Conservation (phyloP, 2,329 filamentous ascomycete genomes). For the Diaporthe ilicicola region DNA sequence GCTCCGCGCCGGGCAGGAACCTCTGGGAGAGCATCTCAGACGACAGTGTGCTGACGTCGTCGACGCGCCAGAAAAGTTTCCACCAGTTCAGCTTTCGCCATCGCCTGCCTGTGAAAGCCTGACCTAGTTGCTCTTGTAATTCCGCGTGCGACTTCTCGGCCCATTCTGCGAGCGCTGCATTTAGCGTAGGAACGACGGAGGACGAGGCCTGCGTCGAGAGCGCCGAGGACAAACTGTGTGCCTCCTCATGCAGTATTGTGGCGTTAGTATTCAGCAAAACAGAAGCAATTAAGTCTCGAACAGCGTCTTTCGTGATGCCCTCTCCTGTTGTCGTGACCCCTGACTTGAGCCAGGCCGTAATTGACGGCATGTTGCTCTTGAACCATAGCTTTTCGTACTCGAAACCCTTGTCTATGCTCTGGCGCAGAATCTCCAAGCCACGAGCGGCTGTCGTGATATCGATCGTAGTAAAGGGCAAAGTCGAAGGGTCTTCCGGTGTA, state of each 20-base stretch:
- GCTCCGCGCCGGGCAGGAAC: slow-evolving; percentile 83
- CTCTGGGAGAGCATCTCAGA: slow-evolving; percentile 78
- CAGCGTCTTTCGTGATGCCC: slow-evolving; percentile 67
- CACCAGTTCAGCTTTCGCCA: slow-evolving; percentile 91
- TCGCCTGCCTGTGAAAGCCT: slow-evolving; percentile 76
- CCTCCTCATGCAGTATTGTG: slow-evolving; percentile 60
- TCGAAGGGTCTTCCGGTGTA: slow-evolving; percentile 44
- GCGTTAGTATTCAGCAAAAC: slow-evolving; percentile 65
- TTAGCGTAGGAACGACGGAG: slow-evolving; percentile 58
- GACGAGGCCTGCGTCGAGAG: slow-evolving; percentile 44
- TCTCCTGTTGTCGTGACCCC: slow-evolving; percentile 51
- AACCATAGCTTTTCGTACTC: slow-evolving; percentile 80
- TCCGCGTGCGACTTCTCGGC: slow-evolving; percentile 84
- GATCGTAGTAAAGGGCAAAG: slow-evolving; percentile 62
- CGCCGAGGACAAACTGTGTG: slow-evolving; percentile 45
- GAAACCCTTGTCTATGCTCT: slow-evolving; percentile 74
- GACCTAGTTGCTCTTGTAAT: slow-evolving; percentile 79
- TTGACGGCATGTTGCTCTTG: slow-evolving; percentile 71
- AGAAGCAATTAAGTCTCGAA: slow-evolving; percentile 73
- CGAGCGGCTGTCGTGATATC: slow-evolving; percentile 70
- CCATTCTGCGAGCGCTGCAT: slow-evolving; percentile 72
- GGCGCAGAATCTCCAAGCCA: slow-evolving; percentile 73
- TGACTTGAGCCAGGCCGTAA: slow-evolving; percentile 72
- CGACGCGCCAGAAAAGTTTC: slow-evolving; percentile 94
- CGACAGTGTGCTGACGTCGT: slow-evolving; percentile 87